Percentiles rank a stretch among this genome's conserved stretches.
phyloP scores from a whole-genome alignment of 768 basidiomycete genomes.

The Trametes punicea region DNA sequence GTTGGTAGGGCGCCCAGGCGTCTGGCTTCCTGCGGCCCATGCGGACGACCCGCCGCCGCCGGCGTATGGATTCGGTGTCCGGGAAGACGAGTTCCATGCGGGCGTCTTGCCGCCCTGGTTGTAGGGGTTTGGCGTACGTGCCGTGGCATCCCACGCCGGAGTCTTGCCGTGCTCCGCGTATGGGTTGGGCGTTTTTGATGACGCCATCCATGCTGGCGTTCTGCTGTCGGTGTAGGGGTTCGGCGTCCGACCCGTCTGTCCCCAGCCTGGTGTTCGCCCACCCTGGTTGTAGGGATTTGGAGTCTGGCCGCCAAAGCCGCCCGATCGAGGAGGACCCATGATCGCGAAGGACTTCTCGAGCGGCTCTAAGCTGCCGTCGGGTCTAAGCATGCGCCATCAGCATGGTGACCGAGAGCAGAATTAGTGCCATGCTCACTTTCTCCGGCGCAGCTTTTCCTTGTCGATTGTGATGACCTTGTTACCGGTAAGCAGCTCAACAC shows the following conservation, averaged over 20 bases:
- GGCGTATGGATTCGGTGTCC: slow-evolving; percentile 47
- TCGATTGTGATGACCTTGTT: slow-evolving; percentile 89
- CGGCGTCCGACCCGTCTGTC: slow-evolving; percentile 66
- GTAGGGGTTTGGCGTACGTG: slow-evolving; percentile 58
- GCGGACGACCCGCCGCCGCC: slow-evolving; percentile 16
- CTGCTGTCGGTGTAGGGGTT: slow-evolving; percentile 56
- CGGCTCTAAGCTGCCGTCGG: slow-evolving; percentile 45
- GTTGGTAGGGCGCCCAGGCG: slow-evolving; percentile 33
- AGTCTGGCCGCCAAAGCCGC: slow-evolving; percentile 41
- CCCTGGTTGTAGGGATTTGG: slow-evolving; percentile 62
- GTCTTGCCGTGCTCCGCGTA: slow-evolving; percentile 44
- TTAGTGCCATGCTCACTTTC: slow-evolving; percentile 51
- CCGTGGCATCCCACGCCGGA: slow-evolving; percentile 48
- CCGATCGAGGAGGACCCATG: slow-evolving; percentile 36
- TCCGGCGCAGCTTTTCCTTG: slow-evolving; percentile 70
- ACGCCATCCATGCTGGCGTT: slow-evolving; percentile 49
- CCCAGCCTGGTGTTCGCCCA: slow-evolving; percentile 31
- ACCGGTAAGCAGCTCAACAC: slow-evolving; percentile 87
- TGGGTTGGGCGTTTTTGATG: slow-evolving; percentile 55
- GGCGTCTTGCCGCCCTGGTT: slow-evolving; percentile 43
- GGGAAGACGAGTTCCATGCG: slow-evolving; percentile 44
- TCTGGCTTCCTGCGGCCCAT: slow-evolving; percentile 22
- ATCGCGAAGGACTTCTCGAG: slow-evolving; percentile 38
- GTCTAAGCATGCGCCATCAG: not conserved
- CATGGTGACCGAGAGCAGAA: not conserved